Conservation (phyloP, 1,284 basidiomycete genomes). For the Cryptococcus deneoformans region DNA sequence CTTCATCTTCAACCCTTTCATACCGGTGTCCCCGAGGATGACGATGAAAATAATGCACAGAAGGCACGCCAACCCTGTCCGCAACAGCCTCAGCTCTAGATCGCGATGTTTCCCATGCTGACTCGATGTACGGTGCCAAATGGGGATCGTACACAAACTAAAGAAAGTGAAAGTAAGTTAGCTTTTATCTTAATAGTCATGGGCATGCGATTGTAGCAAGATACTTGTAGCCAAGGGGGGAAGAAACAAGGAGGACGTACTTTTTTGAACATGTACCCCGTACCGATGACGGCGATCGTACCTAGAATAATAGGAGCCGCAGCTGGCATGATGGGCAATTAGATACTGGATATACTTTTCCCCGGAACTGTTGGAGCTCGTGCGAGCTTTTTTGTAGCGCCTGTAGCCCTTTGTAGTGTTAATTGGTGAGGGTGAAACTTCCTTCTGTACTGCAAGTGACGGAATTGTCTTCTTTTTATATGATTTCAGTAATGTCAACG, state of each 20-base stretch:
- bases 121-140: constrained; percentile 38
- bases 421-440: no score
- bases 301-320: constrained; percentile 21
- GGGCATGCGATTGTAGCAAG: no score
- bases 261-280: constrained; percentile 45
- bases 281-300: constrained; percentile 38
- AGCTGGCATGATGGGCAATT: constrained; percentile 15
- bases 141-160: constrained; percentile 47
- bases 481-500: no score
- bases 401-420: no score
- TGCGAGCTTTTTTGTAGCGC: neutral
- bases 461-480: no score
- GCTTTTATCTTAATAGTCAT: neutral
- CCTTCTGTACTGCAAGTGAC: no score
- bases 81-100: neutral
- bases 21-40: constrained; percentile 1
- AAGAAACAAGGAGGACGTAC: constrained; percentile 14
- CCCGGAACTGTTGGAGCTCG: no score
- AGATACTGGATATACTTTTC: no score
- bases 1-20: constrained; percentile 1
- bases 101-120: constrained; percentile 24
- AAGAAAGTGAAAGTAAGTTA: neutral
- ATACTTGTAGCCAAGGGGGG: neutral
- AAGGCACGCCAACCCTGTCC: neutral
- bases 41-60: neutral